phyloP scores from a whole-genome alignment of 495 filamentous ascomycete genomes.

The Penicillium cinerascens region DNA sequence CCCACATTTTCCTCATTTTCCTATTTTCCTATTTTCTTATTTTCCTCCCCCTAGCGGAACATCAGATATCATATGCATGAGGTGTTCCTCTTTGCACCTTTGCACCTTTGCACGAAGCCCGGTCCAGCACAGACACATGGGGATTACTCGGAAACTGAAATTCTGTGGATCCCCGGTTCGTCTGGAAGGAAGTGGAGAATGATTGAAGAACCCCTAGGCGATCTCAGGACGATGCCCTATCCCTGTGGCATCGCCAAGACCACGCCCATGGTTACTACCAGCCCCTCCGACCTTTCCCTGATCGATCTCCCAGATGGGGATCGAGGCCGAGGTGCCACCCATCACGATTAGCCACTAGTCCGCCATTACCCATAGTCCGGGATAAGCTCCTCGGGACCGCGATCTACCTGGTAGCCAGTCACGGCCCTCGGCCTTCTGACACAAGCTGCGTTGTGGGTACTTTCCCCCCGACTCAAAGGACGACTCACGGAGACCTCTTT shows the following conservation, averaged over 20 bases:
- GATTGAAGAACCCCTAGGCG: constrained; percentile 23
- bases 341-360: too few species aligned
- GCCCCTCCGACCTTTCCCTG: constrained; percentile 8
- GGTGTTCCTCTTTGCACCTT: background rate
- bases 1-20: background rate
- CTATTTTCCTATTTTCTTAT: background rate
- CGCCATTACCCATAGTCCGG: constrained; percentile 8
- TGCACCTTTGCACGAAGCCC: too few species aligned
- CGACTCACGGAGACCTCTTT: background rate
- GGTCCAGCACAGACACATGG: too few species aligned
- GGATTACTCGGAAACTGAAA: too few species aligned
- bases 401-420: constrained; percentile 24
- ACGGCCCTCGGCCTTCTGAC: constrained; percentile 12
- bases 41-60: background rate
- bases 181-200: constrained; percentile 28
- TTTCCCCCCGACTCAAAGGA: constrained; percentile 2
- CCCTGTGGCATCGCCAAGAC: constrained; percentile 2
- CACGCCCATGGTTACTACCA: constrained; percentile 18
- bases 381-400: constrained; percentile 20
- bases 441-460: constrained; percentile 15
- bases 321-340: constrained; percentile 13
- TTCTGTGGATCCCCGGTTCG: constrained; percentile 1
- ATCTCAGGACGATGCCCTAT: constrained; percentile 19
- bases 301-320: constrained; percentile 26
- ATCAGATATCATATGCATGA: constrained; percentile 17